These are phyloP conservation scores for Aspergillus proliferans DNA, from an alignment of 2,329 filamentous ascomycete genomes.

Conservation along the genomic window DNA sequence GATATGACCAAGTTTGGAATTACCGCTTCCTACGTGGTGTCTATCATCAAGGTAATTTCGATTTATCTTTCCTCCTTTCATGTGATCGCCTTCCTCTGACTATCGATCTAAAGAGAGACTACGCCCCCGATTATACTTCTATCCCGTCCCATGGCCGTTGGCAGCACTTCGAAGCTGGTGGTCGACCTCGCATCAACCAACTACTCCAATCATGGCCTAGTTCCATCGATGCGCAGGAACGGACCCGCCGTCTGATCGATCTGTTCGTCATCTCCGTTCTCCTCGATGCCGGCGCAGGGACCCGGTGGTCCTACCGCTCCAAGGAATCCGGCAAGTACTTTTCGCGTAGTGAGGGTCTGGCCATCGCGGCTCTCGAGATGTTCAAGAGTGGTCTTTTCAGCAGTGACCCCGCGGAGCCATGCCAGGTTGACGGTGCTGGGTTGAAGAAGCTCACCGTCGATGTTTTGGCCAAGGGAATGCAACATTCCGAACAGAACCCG, in stretches of 20 bases:
- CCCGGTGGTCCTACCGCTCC: conserved; percentile 86
- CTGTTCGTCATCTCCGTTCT: conserved; percentile 58
- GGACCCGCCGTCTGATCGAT: conserved; percentile 52
- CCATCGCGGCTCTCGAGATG: conserved; percentile 76
- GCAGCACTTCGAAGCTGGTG: conserved; percentile 59
- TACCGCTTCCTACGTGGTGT: conserved; percentile 80
- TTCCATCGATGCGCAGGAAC: conserved; percentile 42
- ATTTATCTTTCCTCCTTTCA: not conserved
- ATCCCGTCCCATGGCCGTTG: conserved; percentile 76
- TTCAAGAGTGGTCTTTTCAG: conserved; percentile 90
- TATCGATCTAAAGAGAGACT: conserved; percentile 53
- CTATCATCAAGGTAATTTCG: conserved; percentile 75
- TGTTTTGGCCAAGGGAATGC: conserved; percentile 71
- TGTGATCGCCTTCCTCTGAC: conserved; percentile 4
- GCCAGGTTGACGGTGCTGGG: conserved; percentile 80
- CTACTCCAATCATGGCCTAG: conserved; percentile 48
- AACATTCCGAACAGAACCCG: conserved; percentile 73
- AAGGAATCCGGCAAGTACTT: conserved; percentile 79
- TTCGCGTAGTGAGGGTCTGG: conserved; percentile 79
- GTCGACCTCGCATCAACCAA: conserved; percentile 44
- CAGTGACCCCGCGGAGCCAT: conserved; percentile 70
- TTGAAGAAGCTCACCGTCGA: conserved; percentile 68
- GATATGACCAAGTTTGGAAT: conserved; percentile 78
- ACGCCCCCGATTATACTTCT: conserved; percentile 58
- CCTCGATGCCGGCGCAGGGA: conserved; percentile 72